These are phyloP conservation scores for Colletotrichum musicola DNA, from an alignment of 2,329 filamentous ascomycete species.

Conservation along the genomic window DNA sequence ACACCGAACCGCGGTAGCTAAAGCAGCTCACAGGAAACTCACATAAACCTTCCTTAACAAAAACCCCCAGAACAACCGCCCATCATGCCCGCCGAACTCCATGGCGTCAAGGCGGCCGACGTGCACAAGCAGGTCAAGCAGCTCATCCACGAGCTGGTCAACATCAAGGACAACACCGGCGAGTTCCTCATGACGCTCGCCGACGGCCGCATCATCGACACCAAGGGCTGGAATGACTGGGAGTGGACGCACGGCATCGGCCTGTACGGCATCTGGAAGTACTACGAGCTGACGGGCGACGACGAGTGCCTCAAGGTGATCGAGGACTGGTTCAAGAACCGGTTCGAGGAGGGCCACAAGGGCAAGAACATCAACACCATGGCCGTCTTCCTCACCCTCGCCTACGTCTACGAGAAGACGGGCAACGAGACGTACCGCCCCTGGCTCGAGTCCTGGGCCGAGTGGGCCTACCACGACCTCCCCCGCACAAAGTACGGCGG, in stretches of 20 bases:
- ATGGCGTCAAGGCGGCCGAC: slow-evolving; percentile 61
- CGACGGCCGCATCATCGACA: slow-evolving; percentile 83
- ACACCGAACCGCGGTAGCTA: too few relatives aligned
- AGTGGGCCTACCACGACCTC: slow-evolving; percentile 85
- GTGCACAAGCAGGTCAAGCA: slow-evolving; percentile 70
- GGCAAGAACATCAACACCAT: slow-evolving; percentile 91
- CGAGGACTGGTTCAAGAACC: slow-evolving; percentile 78
- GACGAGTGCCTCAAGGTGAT: slow-evolving; percentile 73
- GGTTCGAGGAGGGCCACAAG: slow-evolving; percentile 77
- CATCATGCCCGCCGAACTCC: slow-evolving; percentile 55
- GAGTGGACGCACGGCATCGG: slow-evolving; percentile 87
- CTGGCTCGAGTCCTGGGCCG: slow-evolving; percentile 85
- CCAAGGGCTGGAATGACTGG: slow-evolving; percentile 87
- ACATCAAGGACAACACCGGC: slow-evolving; percentile 81
- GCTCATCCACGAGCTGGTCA: slow-evolving; percentile 80
- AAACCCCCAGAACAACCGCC: neutral
- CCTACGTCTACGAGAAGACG: slow-evolving; percentile 82
- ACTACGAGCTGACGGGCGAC: slow-evolving; percentile 79
- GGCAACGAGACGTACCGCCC: slow-evolving; percentile 76
- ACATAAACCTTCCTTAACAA: too few relatives aligned
- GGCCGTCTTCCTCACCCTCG: slow-evolving; percentile 81
- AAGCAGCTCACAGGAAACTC: too few relatives aligned
- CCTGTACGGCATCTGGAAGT: slow-evolving; percentile 85
- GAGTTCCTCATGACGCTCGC: slow-evolving; percentile 78
- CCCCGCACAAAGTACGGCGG: slow-evolving; percentile 77